Conservation (phyloP, 2,329 filamentous ascomycete genomes). For the Monilinia polystroma region DNA sequence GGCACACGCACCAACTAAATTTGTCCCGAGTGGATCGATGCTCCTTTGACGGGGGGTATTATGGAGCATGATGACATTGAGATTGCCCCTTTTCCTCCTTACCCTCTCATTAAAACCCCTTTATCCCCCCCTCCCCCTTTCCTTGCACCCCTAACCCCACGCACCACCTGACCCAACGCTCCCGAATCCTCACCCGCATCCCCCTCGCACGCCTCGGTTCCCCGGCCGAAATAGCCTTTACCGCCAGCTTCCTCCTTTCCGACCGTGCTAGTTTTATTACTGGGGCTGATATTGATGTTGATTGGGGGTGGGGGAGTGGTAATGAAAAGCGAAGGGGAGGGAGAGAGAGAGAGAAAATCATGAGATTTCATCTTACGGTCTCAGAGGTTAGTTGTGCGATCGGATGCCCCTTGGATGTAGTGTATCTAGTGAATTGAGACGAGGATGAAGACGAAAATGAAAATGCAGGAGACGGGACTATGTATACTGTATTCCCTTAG, state of each 20-base stretch:
- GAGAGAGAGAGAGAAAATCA: too few species aligned
- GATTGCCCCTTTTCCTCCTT: neutral
- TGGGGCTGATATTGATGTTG: slow-evolving; percentile 28
- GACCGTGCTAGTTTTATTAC: slow-evolving; percentile 34
- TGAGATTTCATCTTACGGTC: too few species aligned
- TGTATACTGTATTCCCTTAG: too few species aligned
- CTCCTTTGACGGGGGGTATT: slow-evolving; percentile 23
- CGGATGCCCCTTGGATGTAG: too few species aligned
- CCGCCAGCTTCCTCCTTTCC: slow-evolving; percentile 32
- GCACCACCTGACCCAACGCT: neutral
- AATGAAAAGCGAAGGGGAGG: too few species aligned
- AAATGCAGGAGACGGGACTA: too few species aligned
- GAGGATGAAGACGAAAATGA: too few species aligned
- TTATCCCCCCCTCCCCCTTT: neutral
- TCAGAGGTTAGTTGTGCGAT: too few species aligned
- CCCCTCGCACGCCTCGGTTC: slow-evolving; percentile 28
- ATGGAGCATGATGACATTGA: slow-evolving; percentile 19
- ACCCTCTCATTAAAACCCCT: neutral
- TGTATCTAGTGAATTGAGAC: too few species aligned
- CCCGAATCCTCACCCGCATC: slow-evolving; percentile 13
- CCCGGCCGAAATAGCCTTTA: slow-evolving; percentile 30
- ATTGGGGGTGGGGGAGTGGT: slow-evolving; percentile 29
- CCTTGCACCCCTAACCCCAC: slow-evolving; percentile 15
- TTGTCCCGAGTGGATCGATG: slow-evolving; percentile 33
- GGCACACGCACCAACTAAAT: slow-evolving; percentile 34